Base-by-base conservation (phyloP, 768 basidiomycete species). In the Boletus reticulatus region DNA sequence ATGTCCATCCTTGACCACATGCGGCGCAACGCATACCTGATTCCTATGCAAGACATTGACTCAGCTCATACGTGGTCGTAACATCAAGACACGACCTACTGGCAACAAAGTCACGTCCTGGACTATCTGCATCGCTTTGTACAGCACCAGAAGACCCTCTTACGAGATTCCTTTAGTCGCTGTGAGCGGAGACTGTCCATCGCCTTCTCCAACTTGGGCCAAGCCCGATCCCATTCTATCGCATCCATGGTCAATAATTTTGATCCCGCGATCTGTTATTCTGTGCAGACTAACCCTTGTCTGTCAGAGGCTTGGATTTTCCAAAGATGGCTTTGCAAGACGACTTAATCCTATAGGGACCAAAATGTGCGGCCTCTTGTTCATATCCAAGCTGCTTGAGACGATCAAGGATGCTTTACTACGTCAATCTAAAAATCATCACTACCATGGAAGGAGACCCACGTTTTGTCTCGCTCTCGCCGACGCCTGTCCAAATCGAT, bases 181-280 rank as follows among this genome's bases (percentile, higher is more conserved):
- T 5, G 17, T 7, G 11, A 27, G 29, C 42, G 42, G 16, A 32
- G 43, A 9, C 11, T 1, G 16, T 49, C 19, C 62, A 62, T 55
- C 2, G 16, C 43, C 8, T 38, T 14, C 1, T n/a, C 1, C 38
- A 39, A 53, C 38, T 27, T 6, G 11, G 57, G 60, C 53, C 49
- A 52, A n/a, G 50, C 27, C 8, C n/a, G 42, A 9, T 58, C 31
- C 62, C 61, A 62, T 49, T 58, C 62, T 62, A 27, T 13, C 1
- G 12, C 10, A 11, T 12, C 17, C 7, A 42, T 2, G 16, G 24
- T 56, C 13, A n/a, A 11, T 8, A n/a, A 11, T 8, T 11, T 19
- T 4, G 4, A 37, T 19, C 34, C 16, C 0, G n/a, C 17, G 5
- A 19, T 14, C 27, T 17, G 22, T 53, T 34, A 29, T 36, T 27